Conservation (phyloP, 1,284 basidiomycete species). For the Laetiporus sulphureus region DNA sequence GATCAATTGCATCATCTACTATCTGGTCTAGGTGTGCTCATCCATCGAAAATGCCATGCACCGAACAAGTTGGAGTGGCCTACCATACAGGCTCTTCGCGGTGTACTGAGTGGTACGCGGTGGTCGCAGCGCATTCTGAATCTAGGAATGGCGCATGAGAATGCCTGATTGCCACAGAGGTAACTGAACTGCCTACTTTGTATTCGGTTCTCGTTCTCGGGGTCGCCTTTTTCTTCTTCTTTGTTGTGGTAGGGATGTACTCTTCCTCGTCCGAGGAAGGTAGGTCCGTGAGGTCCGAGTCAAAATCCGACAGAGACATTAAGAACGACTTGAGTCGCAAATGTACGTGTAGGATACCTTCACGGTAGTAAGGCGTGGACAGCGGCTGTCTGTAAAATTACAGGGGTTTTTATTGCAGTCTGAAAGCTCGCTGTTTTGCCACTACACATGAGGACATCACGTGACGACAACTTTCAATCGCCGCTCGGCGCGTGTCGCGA, state of each 20-base stretch:
- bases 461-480: background rate
- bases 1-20: conserved; percentile 35
- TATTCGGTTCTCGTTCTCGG: conserved; percentile 28
- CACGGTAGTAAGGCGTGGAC: background rate
- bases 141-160: conserved; percentile 3
- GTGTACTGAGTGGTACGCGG: conserved; percentile 40
- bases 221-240: conserved; percentile 14
- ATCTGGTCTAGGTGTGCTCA: conserved; percentile 51
- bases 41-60: conserved; percentile 1
- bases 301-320: conserved; percentile 24
- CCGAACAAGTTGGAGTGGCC: background rate
- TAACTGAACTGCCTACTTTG: conserved; percentile 18
- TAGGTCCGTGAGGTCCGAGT: conserved; percentile 40
- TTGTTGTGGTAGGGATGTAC: conserved; percentile 21
- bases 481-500: background rate
- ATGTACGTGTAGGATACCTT: background rate
- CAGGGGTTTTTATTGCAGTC: background rate
- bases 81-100: conserved; percentile 39
- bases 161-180: background rate
- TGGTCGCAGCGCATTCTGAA: conserved; percentile 28
- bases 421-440: too few species aligned
- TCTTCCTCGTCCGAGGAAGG: conserved; percentile 32
- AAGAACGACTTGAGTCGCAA: background rate
- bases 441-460: too few species aligned
- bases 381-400: too few species aligned